Evolutionary conservation across 257 asterid genomes (phyloP).

Genomic region (Solanum habrochaites): DNA sequence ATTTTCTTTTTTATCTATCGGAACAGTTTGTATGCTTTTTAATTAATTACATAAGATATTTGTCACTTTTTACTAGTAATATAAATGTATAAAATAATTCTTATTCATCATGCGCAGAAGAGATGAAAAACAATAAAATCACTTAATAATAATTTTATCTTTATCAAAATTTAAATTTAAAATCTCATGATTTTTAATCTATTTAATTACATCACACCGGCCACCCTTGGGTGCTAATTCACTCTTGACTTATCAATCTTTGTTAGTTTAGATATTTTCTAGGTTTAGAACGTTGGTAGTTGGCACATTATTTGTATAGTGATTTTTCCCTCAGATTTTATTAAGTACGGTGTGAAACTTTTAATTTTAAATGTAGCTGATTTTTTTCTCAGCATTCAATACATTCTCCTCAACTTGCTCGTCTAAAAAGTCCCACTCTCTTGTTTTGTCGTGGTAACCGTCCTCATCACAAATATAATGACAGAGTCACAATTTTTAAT

Average conservation of each 20-base stretch:
- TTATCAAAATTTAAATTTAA: no score
- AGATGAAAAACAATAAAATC: no score
- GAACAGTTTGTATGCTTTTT: no score
- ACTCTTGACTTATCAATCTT: background rate
- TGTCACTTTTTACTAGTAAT: no score
- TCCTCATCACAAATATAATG: no score
- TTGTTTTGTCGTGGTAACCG: background rate
- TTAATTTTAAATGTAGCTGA: background rate
- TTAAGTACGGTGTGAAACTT: background rate
- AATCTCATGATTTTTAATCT: no score
- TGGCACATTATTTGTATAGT: background rate
- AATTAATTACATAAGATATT: no score
- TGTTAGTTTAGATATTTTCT: background rate
- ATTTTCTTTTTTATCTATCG: no score
- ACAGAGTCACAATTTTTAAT: rapidly evolving
- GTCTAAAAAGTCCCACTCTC: background rate
- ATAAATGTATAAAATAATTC: no score
- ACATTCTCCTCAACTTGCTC: background rate
- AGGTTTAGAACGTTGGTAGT: background rate
- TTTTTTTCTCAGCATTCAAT: background rate
- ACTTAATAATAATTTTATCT: background rate
- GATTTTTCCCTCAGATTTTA: background rate
- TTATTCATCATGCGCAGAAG: background rate
- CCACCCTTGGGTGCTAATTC: background rate
- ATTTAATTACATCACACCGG: background rate